Base-by-base conservation (phyloP, 495 filamentous ascomycete genomes). In the Talaromyces wortmannii region DNA sequence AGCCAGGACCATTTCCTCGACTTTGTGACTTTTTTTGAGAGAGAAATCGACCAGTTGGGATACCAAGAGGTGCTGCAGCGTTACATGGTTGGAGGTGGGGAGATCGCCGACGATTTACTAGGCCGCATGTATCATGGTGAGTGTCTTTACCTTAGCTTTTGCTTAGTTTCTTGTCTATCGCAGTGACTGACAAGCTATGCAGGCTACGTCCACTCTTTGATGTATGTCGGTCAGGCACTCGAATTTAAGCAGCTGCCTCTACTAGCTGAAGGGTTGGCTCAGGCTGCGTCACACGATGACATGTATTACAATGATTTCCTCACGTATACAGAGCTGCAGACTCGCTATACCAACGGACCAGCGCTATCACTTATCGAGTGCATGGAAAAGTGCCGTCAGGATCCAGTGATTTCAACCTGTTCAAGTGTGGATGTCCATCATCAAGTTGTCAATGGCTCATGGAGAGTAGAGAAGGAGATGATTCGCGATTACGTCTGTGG, bases 141-240 rank as follows among this genome's bases (percentile, higher is more conserved):
- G 45, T 11, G 15, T 30, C 7, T 11, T 10, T 17, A 2, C 6
- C 15, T 30, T 30, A 10, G 23, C 1, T 18, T 17, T 13, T 40
- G 13, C 13, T 2, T 40, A 10, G 36, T 40, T 13, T 10, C 45
- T 6, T 30, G 8, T 11, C 16, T 17, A 16, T 11, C 45, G 16
- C 16, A 3, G 45, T 30, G 42, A 30, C 15, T 48, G 45, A 48
- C 10, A 30, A 11, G 12, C 4, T 16, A 13, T 17, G 8, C 45
- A 48, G 45, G 45, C 23, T 48, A 48, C 45, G 45, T 48, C 23
- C 45, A 48, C 45, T 48, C 45, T 30, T 48, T 48, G 16, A 48
- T 48, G 45, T 48, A 48, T 30, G 10, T 48, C 4, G 45, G 45
- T 15, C 45, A 48, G 15, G 45, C 10, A 8, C 45, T 48, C 6